Evolutionary conservation across 768 basidiomycete species (phyloP).

Genomic region (Sarcodon aspratus): DNA sequence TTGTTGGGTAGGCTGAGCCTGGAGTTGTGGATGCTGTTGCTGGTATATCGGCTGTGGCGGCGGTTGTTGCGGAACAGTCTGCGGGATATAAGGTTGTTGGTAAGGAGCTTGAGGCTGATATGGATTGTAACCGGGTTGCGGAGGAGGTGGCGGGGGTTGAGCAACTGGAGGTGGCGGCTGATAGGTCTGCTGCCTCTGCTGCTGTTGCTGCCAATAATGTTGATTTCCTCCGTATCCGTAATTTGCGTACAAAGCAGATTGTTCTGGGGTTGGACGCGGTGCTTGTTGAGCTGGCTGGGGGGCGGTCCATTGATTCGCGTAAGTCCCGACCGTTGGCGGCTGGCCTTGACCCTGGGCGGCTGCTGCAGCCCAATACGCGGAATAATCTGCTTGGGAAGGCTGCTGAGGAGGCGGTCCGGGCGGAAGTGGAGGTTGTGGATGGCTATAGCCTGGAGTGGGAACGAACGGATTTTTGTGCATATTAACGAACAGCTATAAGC

Average conservation of each 20-base stretch:
- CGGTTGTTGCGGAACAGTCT: slow-evolving; percentile 36
- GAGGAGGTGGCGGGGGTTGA: slow-evolving; percentile 40
- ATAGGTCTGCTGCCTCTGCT: slow-evolving; percentile 39
- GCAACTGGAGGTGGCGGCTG: slow-evolving; percentile 36
- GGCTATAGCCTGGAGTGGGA: slow-evolving; percentile 54
- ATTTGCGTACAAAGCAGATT: slow-evolving; percentile 80
- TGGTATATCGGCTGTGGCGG: slow-evolving; percentile 33
- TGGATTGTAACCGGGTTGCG: slow-evolving; percentile 60
- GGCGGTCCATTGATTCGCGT: slow-evolving; percentile 56
- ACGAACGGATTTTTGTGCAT: slow-evolving; percentile 87
- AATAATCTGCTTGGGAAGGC: slow-evolving; percentile 59
- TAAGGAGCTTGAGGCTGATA: slow-evolving; percentile 31
- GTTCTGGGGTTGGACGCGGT: slow-evolving; percentile 61
- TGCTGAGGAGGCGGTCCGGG: slow-evolving; percentile 72
- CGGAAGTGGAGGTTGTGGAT: slow-evolving; percentile 67
- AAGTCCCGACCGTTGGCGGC: slow-evolving; percentile 36
- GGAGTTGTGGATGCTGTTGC: slow-evolving; percentile 32
- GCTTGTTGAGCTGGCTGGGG: slow-evolving; percentile 31
- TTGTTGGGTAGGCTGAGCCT: slow-evolving; percentile 18
- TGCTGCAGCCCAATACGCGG: slow-evolving; percentile 64
- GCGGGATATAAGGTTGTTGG: slow-evolving; percentile 51
- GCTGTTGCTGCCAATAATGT: slow-evolving; percentile 54
- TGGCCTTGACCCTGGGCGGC: slow-evolving; percentile 39
- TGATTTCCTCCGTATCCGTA: slow-evolving; percentile 79
- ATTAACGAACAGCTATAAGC: background rate